Evolutionary conservation across 305 asterid genomes (phyloP), one percentile per base, ranked within the genome.

Genomic region (Solanum aculeatissimum): DNA sequence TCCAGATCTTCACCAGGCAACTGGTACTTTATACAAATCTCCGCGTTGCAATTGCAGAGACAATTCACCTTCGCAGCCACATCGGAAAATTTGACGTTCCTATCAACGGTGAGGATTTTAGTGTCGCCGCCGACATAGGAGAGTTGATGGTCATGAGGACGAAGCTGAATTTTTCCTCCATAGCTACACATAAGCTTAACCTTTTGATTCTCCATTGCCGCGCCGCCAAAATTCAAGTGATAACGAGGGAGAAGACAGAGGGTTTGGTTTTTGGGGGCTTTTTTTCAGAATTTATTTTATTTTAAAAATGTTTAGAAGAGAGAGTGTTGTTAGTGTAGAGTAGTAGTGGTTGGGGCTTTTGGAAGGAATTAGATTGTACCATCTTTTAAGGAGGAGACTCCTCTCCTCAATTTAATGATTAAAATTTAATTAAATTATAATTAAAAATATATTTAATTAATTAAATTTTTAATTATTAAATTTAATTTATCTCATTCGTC

Each of bases 1-100:
- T 92, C 95, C 68, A 93, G 89, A 81, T 91, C 98, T 81, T 92
- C 94, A 0, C 97, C 99, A 7, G 98, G 97, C 69, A 94, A 81
- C 85, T 92, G 97, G 66, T 96, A 96, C 88, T 94, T 96, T 0
- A 96, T 75, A 9, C 86, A 70, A 10, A 94, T 53, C 42, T 87
- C 92, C 3, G 71, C 85, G 54, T 23, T 77, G 7, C 47, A 72
- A 47, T 69, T 81, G 75, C 89, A 87, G 62, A 92, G 87, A 42
- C 89, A 86, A 72, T 66, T 85, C 3, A 96, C 86, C 90, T 87
- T 94, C 8, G 88, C 84, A 32, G 85, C 57, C 45, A 96, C 58
- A 14, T 93, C 93, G 62, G 90, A 83, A 85, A 94, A 92, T 10
- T 81, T 91, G 81, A 88, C 86, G 84, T 35, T 77, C 71, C 94